Evolutionary conservation across 2,329 filamentous ascomycete species (phyloP), one percentile per base, ranked within the genome.

Genomic region (Myriangium duriaei): DNA sequence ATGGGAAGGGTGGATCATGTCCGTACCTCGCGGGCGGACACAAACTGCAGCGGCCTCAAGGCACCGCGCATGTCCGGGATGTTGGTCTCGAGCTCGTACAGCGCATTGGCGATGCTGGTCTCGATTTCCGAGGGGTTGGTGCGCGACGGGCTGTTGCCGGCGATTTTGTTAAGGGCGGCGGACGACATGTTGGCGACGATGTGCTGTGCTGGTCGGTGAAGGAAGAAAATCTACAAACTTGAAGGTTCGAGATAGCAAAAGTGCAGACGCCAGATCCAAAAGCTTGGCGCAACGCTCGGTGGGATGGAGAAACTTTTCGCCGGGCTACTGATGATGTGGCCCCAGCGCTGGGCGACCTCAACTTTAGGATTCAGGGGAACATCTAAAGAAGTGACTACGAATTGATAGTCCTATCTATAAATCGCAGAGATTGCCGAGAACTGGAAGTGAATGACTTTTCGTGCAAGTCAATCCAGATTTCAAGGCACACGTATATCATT

Each of bases 1-100:
- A 31, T 30, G 17, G 14, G 12, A 6, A 32, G 30, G 30, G n/a
- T 40, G 26, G 4, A 12, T 42, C 38, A 40, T 29, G 28, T 39
- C 79, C 86, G 86, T 81, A 98, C 91, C 88, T 98, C 91, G 69
- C 87, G 85, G 65, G 91, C 91, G 71, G 84, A 93, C 67, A 92
- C 84, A 70, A 98, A 87, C 78, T 98, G 91, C 70, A 98, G 80
- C 68, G 91, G 91, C 63, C 91, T 81, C 64, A 98, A 81, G 57
- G 86, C 81, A 61, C 76, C 77, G 82, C 88, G 93, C 71, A 98
- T 83, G 71, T 98, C 91, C 66, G 86, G 74, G 63, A 91, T 94
- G 80, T 95, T 95, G 74, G 79, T 87, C 85, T 98, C 91, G 70
- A 98, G 84, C 63, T 98, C 91, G 75, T 81, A 92, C 53, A 98